Evolutionary conservation across 1,284 basidiomycete species (phyloP).

Genomic region (Flammula alnicola): DNA sequence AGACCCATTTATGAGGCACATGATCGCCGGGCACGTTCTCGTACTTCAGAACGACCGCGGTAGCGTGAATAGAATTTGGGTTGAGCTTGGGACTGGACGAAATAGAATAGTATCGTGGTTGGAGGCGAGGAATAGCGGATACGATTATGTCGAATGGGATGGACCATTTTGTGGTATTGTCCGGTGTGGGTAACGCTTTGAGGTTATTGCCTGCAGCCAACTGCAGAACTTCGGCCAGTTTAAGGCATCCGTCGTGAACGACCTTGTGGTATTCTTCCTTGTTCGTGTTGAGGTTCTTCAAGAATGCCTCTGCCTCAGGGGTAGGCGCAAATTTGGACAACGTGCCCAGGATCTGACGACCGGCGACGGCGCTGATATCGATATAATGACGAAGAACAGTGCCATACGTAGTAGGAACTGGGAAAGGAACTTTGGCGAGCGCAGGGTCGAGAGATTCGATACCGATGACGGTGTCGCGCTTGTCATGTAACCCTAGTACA

Average conservation of each 20-base stretch:
- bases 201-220: slow-evolving; percentile 84
- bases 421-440: slow-evolving; percentile 98
- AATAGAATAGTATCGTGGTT: slow-evolving; percentile 98
- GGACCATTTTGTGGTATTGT: slow-evolving; percentile 84
- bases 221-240: slow-evolving; percentile 91
- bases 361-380: slow-evolving; percentile 91
- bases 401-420: slow-evolving; percentile 93
- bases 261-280: slow-evolving; percentile 85
- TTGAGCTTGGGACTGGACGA: slow-evolving; percentile 95
- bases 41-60: slow-evolving; percentile 93
- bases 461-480: slow-evolving; percentile 82
- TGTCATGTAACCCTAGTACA: slow-evolving; percentile 82
- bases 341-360: slow-evolving; percentile 89
- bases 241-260: slow-evolving; percentile 83
- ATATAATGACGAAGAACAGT: slow-evolving; percentile 97
- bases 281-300: slow-evolving; percentile 83
- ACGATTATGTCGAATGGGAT: slow-evolving; percentile 98
- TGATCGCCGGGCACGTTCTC: slow-evolving; percentile 64
- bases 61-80: slow-evolving; percentile 90
- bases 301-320: slow-evolving; percentile 73
- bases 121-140: slow-evolving; percentile 89
- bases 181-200: slow-evolving; percentile 54
- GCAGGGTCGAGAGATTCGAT: slow-evolving; percentile 97
- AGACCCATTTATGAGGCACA: slow-evolving; percentile 67
- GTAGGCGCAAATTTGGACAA: slow-evolving; percentile 90